These are phyloP conservation scores for Orbilia brochopaga DNA, from an alignment of 2,329 filamentous ascomycete species.

Conservation along the genomic window DNA sequence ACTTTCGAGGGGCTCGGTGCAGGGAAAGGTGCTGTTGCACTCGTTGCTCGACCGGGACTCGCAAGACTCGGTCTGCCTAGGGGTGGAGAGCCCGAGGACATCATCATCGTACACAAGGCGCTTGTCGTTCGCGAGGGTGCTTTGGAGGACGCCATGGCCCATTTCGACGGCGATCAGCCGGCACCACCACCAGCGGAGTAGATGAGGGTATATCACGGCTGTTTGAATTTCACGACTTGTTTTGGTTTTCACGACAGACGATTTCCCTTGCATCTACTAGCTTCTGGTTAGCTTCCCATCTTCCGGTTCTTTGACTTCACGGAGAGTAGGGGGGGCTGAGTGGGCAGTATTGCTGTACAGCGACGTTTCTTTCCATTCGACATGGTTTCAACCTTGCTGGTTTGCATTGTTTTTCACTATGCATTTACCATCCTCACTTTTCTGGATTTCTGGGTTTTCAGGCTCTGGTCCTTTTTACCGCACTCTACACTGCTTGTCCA, in stretches of 20 bases:
- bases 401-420: too few species aligned
- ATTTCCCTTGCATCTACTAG: neutral
- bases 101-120: slow-evolving; percentile 46
- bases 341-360: too few species aligned
- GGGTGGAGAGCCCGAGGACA: slow-evolving; percentile 42
- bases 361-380: too few species aligned
- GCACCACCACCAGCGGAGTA: slow-evolving; percentile 7
- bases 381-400: too few species aligned
- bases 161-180: slow-evolving; percentile 20
- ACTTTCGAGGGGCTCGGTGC: slow-evolving; percentile 40
- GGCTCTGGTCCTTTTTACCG: too few species aligned
- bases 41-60: slow-evolving; percentile 34
- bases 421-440: too few species aligned
- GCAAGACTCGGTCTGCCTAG: slow-evolving; percentile 34
- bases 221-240: too few species aligned
- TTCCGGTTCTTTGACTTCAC: too few species aligned
- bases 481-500: too few species aligned
- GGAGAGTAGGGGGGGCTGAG: too few species aligned
- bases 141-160: slow-evolving; percentile 30
- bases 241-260: neutral
- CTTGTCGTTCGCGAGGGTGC: slow-evolving; percentile 39
- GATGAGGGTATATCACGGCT: neutral
- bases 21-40: slow-evolving; percentile 33
- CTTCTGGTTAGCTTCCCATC: neutral
- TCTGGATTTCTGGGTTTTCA: too few species aligned